Percentiles rank a stretch among this genome's conserved stretches.
phyloP scores from a whole-genome alignment of 768 basidiomycete species.

The button mushroom (Agaricus bisporus) region DNA sequence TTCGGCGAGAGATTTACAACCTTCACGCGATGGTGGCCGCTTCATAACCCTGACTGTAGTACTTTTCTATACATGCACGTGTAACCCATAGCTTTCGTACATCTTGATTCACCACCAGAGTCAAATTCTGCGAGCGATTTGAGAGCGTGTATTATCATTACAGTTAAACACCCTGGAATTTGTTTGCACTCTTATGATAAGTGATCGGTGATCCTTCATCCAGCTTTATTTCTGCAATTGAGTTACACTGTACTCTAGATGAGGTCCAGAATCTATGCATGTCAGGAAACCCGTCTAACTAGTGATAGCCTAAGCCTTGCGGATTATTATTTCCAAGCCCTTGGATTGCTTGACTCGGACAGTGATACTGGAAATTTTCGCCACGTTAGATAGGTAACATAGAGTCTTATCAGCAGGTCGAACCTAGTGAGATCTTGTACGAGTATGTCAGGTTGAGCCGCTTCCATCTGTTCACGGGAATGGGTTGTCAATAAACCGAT shows the following conservation, averaged over 20 bases:
- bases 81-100: neutral
- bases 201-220: too few species aligned
- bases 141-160: too few species aligned
- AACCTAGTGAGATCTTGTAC: conserved; percentile 70
- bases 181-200: too few species aligned
- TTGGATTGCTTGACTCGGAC: conserved; percentile 9
- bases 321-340: conserved; percentile 12
- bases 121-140: too few species aligned
- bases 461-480: conserved; percentile 58
- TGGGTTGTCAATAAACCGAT: conserved; percentile 83
- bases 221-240: too few species aligned
- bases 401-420: conserved; percentile 9
- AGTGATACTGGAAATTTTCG: neutral
- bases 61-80: neutral
- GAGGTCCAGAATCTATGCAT: neutral
- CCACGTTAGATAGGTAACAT: neutral
- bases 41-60: conserved; percentile 16
- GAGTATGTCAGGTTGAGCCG: conserved; percentile 57
- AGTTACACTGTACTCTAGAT: neutral
- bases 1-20: conserved; percentile 85
- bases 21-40: conserved; percentile 86
- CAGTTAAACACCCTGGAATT: too few species aligned
- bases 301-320: neutral
- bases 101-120: too few species aligned
- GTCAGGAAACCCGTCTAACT: neutral